phyloP scores from a whole-genome alignment of 148 eudicot genomes.

The Persicaria tinctoria region DNA sequence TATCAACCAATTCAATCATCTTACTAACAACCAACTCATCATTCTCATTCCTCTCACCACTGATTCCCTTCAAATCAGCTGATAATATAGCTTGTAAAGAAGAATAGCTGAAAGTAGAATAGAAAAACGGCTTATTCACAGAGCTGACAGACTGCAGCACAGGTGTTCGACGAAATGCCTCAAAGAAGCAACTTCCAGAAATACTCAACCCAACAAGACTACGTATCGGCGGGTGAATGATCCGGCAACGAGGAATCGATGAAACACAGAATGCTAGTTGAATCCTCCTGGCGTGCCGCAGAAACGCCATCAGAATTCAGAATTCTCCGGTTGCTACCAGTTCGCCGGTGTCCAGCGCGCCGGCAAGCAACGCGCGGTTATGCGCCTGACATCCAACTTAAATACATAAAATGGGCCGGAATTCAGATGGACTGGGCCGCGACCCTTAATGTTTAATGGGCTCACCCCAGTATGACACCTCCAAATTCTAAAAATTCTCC shows the following conservation, averaged over 20 bases:
- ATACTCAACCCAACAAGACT: neutral
- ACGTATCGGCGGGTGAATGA: neutral
- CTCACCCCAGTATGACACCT: no score
- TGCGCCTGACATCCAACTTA: no score
- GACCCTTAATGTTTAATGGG: no score
- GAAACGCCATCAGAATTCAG: constrained; percentile 6
- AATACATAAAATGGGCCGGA: no score
- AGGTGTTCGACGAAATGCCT: constrained; percentile 63
- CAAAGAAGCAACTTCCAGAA: constrained; percentile 21
- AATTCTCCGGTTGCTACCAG: neutral
- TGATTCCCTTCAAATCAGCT: constrained; percentile 25
- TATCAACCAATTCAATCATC: constrained; percentile 30
- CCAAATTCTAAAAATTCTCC: no score
- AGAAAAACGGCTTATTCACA: neutral
- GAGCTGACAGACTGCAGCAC: constrained; percentile 9
- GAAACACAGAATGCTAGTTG: neutral
- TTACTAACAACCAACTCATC: constrained; percentile 19
- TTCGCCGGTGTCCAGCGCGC: neutral
- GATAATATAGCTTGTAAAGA: constrained; percentile 15
- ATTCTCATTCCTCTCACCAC: constrained; percentile 8
- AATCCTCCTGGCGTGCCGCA: constrained; percentile 7
- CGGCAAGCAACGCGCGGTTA: no score
- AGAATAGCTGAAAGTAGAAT: constrained; percentile 18
- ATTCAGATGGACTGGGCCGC: no score
- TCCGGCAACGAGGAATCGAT: neutral